Evolutionary conservation across 148 eudicot species (phyloP).

Genomic region (Vaccinium darrowii): DNA sequence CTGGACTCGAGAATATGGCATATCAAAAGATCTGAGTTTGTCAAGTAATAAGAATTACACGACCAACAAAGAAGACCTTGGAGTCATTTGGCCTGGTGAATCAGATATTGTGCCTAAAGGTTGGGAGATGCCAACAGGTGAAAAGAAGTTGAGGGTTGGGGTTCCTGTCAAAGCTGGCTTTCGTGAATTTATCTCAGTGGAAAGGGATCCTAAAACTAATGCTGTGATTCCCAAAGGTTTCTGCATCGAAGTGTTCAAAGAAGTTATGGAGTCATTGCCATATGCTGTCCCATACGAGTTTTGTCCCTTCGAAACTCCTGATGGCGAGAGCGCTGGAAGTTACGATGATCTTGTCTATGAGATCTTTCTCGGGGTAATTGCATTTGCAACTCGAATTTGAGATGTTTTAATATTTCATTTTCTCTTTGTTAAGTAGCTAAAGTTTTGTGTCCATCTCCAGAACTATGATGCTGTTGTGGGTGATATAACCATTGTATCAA

Average conservation of each 20-base stretch:
- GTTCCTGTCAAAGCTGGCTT: slow-evolving; percentile 38
- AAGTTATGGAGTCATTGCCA: slow-evolving; percentile 31
- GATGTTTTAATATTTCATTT: not conserved
- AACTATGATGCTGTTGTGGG: slow-evolving; percentile 60
- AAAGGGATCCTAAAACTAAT: slow-evolving; percentile 21
- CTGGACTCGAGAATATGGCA: slow-evolving; percentile 49
- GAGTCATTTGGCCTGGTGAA: slow-evolving; percentile 65
- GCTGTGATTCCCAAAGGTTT: slow-evolving; percentile 33
- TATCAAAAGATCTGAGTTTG: slow-evolving; percentile 20
- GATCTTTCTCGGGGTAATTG: slow-evolving; percentile 34
- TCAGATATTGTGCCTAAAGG: slow-evolving; percentile 41
- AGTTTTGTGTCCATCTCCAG: slow-evolving; percentile 26
- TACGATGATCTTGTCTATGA: slow-evolving; percentile 43
- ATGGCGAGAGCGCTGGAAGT: slow-evolving; percentile 21
- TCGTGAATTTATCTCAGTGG: slow-evolving; percentile 36
- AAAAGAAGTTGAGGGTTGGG: slow-evolving; percentile 38
- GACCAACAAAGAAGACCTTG: slow-evolving; percentile 30
- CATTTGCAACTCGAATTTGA: not conserved
- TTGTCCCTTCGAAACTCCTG: slow-evolving; percentile 26
- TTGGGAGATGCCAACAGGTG: slow-evolving; percentile 50
- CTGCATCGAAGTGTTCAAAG: slow-evolving; percentile 51
- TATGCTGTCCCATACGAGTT: slow-evolving; percentile 32
- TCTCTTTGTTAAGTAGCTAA: not conserved
- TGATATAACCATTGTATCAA: slow-evolving; percentile 49
- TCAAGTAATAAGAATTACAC: slow-evolving; percentile 15